phyloP scores from a whole-genome alignment of 2,329 filamentous ascomycete genomes.

The Escovopsis sp. region DNA sequence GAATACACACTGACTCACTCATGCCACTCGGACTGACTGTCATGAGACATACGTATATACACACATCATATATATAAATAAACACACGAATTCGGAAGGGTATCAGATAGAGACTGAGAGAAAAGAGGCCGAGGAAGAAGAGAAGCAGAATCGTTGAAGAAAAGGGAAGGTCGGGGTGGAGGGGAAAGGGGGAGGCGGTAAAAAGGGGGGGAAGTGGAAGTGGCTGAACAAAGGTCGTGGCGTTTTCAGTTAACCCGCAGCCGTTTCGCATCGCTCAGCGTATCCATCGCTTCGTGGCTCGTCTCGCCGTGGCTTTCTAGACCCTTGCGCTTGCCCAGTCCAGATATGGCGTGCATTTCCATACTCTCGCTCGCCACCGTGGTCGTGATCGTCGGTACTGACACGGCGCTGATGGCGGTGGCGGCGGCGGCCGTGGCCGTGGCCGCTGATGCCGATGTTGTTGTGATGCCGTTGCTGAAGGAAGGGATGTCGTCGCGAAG shows the following conservation, averaged over 20 bases:
- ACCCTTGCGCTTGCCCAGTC: slow-evolving; percentile 38
- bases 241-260: slow-evolving; percentile 32
- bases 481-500: slow-evolving; percentile 37
- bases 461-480: not conserved
- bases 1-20: too few relatives aligned
- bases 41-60: too few relatives aligned
- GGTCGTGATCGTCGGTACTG: slow-evolving; percentile 3
- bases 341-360: not conserved
- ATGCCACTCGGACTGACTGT: too few relatives aligned
- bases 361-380: slow-evolving; percentile 5
- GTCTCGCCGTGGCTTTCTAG: slow-evolving; percentile 32
- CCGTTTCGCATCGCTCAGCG: slow-evolving; percentile 35
- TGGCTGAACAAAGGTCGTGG: not conserved
- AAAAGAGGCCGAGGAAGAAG: not conserved
- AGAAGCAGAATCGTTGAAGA: slow-evolving; percentile 1
- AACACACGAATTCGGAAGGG: too few relatives aligned
- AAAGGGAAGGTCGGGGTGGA: slow-evolving; percentile 7
- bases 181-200: slow-evolving; percentile 4
- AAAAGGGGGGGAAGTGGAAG: slow-evolving; percentile 2
- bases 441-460: slow-evolving; percentile 5
- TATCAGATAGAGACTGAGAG: not conserved
- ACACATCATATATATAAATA: not conserved
- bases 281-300: slow-evolving; percentile 26
- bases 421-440: slow-evolving; percentile 6
- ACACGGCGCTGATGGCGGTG: slow-evolving; percentile 6